Evolutionary conservation across 108 stramenopile species (phyloP).

Genomic region (Cyclotella atomus): DNA sequence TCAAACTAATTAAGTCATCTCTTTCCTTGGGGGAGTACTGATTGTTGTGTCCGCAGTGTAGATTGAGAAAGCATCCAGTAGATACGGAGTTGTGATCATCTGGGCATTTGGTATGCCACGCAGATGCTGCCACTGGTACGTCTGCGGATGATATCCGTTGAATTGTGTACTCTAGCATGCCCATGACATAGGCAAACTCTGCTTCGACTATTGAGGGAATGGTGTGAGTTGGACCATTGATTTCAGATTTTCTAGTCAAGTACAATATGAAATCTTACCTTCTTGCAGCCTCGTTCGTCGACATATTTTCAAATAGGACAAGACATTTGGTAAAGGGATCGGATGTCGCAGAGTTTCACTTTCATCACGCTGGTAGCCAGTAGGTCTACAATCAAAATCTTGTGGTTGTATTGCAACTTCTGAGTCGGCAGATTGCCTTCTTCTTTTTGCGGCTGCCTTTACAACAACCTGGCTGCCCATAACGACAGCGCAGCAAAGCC

Average conservation of each 20-base stretch:
- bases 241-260: neutral
- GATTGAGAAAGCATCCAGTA: slow-evolving; percentile 74
- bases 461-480: slow-evolving; percentile 72
- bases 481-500: slow-evolving; percentile 67
- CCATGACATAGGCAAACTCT: slow-evolving; percentile 69
- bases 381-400: slow-evolving; percentile 78
- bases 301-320: slow-evolving; percentile 52
- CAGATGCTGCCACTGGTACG: slow-evolving; percentile 31
- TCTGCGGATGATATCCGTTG: slow-evolving; percentile 59
- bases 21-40: slow-evolving; percentile 75
- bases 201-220: slow-evolving; percentile 45
- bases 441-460: slow-evolving; percentile 64
- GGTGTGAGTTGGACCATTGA: neutral
- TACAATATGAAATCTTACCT: slow-evolving; percentile 23
- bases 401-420: slow-evolving; percentile 24
- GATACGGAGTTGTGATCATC: slow-evolving; percentile 36
- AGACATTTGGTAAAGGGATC: slow-evolving; percentile 79
- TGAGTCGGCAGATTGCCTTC: slow-evolving; percentile 46
- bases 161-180: slow-evolving; percentile 72
- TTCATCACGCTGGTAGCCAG: slow-evolving; percentile 57
- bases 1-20: slow-evolving; percentile 47
- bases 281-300: slow-evolving; percentile 30
- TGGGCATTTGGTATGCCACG: slow-evolving; percentile 20
- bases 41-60: slow-evolving; percentile 90
- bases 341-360: slow-evolving; percentile 59